These are phyloP conservation scores for Hypoxylon sp. DNA, from an alignment of 2,329 filamentous ascomycete species.

Conservation along the genomic window DNA sequence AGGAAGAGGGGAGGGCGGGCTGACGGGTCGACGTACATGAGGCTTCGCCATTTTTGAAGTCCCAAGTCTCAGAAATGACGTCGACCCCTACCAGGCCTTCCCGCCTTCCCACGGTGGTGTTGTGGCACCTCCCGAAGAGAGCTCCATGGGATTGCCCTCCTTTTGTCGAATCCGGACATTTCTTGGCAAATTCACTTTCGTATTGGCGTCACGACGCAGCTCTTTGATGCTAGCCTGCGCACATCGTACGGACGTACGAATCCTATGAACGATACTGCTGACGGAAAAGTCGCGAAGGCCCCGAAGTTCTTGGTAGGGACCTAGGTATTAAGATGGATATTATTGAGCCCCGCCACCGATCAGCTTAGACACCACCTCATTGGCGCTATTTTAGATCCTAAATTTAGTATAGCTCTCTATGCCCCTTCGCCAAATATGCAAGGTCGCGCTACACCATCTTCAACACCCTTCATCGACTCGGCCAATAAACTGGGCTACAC, in stretches of 20 bases:
- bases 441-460: conserved; percentile 28
- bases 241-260: conserved; percentile 10
- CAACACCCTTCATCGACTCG: conserved; percentile 5
- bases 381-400: conserved; percentile 20
- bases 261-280: not conserved
- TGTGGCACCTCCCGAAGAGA: conserved; percentile 8
- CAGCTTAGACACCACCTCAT: conserved; percentile 15
- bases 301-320: not conserved
- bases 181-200: conserved; percentile 20
- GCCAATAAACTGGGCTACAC: conserved; percentile 5
- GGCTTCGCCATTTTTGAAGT: not conserved
- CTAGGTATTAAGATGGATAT: not conserved
- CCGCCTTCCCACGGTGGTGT: conserved; percentile 16
- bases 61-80: conserved; percentile 32
- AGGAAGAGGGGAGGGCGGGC: conserved; percentile 2
- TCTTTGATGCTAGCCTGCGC: not conserved
- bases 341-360: conserved; percentile 31
- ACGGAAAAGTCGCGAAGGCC: not conserved
- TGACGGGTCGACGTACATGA: conserved; percentile 16
- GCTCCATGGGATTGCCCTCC: conserved; percentile 1
- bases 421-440: conserved; percentile 7
- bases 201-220: conserved; percentile 36
- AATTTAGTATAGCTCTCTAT: conserved; percentile 31
- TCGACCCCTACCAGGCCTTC: conserved; percentile 25
- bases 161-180: conserved; percentile 23